Conservation (phyloP, 306 rosid species). For the Erythrophleum fordii region DNA sequence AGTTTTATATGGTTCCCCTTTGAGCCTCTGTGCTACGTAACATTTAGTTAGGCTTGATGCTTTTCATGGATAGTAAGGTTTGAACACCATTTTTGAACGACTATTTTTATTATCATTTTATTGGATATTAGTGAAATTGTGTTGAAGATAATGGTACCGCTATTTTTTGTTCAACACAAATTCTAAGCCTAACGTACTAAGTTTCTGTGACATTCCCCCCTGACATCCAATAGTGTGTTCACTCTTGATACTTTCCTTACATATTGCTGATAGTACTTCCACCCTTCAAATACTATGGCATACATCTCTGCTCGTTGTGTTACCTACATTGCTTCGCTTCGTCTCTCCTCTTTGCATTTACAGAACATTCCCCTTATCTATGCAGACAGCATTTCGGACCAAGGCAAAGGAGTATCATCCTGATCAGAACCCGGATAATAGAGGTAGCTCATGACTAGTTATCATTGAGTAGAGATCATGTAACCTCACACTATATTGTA, state of each 20-base stretch:
- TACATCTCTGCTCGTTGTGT: neutral
- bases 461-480: slow-evolving; percentile 13
- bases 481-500: slow-evolving; percentile 24
- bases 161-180: slow-evolving; percentile 12
- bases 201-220: neutral
- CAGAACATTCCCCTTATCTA: slow-evolving; percentile 1
- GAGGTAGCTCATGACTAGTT: slow-evolving; percentile 55
- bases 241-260: neutral
- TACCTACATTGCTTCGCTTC: neutral
- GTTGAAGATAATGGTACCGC: slow-evolving; percentile 2
- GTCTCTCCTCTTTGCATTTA: neutral
- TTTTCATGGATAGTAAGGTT: slow-evolving; percentile 19
- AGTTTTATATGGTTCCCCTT: slow-evolving; percentile 23
- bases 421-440: slow-evolving; percentile 87
- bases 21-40: neutral
- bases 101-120: neutral
- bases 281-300: neutral
- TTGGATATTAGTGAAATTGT: slow-evolving; percentile 8
- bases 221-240: neutral
- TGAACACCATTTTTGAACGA: slow-evolving; percentile 23
- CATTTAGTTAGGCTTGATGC: slow-evolving; percentile 8
- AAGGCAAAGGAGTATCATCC: slow-evolving; percentile 92
- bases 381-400: slow-evolving; percentile 80
- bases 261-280: neutral
- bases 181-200: slow-evolving; percentile 1